Evolutionary conservation across 306 rosid species (phyloP), one percentile per base, ranked within the genome.

Genomic region (Trifolium pratense): DNA sequence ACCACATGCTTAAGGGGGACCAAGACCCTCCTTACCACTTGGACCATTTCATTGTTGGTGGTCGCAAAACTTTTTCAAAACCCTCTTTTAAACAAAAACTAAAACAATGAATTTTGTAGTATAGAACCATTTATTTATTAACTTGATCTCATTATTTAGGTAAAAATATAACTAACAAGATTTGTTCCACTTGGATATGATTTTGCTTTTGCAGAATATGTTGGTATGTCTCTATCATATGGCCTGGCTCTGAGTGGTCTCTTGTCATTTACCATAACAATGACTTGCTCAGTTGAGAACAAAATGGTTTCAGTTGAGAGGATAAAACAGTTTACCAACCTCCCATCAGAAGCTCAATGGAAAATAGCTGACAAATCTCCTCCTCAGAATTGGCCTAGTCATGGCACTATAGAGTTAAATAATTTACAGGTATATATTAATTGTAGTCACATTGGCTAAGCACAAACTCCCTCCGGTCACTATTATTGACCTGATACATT

Each of bases 231-330:
- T 68, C 88, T 92, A 45, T 92, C 96, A 36, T 90, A 92, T 75
- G 98, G 96, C 13, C 69, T 92, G 68, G 76, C 98, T 55, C 87
- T 92, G 36, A 92, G 92, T 40, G 48, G 64, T 23, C 84, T 87
- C 56, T 25, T 92, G 85, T 84, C 92, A 61, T 73, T 81, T 71
- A 80, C 92, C 68, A 57, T 90, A 37, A 73, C 76, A 32, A 61
- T 88, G 87, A 84, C 90, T 65, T 90, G 98, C 57, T 48, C 62
- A 37, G 82, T 90, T 3, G 98, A 92, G 87, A 92, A 92, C 79
- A 84, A 81, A 78, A 85, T 92, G 98, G 98, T 92, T n/a, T 84
- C 98, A 9, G 86, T 92, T 45, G 98, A 92, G 78, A 84, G 98
- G 73, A 79, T 92, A 65, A 90, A 80, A 32, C 98, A 92, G 73